Evolutionary conservation across 2,329 filamentous ascomycete genomes (phyloP), one percentile per base, ranked within the genome.

Genomic region (Xylaria sp.): DNA sequence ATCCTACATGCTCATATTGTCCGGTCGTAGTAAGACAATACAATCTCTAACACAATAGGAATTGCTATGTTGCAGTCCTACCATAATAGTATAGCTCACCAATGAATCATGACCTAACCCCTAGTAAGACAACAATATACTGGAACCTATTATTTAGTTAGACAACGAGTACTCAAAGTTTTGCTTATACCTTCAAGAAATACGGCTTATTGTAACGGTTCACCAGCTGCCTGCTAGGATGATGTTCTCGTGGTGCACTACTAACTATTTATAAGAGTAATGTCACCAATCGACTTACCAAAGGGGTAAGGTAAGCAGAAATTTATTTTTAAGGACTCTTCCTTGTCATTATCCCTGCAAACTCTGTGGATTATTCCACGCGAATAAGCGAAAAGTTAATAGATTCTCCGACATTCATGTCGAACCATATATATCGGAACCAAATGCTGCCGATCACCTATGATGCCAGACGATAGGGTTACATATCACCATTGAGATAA

Each of bases 401-500:
- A 6, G 51, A 15, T 20, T 38, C 17, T n/a, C n/a, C 7, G 17
- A 38, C 13, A 23, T 17, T 15, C 10, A 15, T n/a, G n/a, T 31
- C 26, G 26, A 53, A 31, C n/a, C n/a, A 15, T 49, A 56, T 7
- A 38, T 40, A 26, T 54, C 28, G 11, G 38, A 20, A 13, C 20
- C 20, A 13, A 42, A 26, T 17, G 2, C 58, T 48, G 40, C 33
- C 15, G 48, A 33, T 3, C 10, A 3, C 31, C 1, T 17, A 13
- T 6, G 33, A 53, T 20, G 40, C 38, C 15, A 10, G 33, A 28
- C n/a, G 6, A 15, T 53, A 17, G 49, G 57, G 26, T 36, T 26
- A 15, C 9, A 26, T 49, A 28, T 48, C 2, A 54, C 17, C 2
- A 48, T 17, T 36, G 54, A 58, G 46, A 63, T 49, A 54, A 69